Percentiles rank a stretch among this genome's conserved stretches.
These are phyloP conservation scores for Syzygium grande DNA, from an alignment of 345 rosid genomes.

Conservation along the genomic window DNA sequence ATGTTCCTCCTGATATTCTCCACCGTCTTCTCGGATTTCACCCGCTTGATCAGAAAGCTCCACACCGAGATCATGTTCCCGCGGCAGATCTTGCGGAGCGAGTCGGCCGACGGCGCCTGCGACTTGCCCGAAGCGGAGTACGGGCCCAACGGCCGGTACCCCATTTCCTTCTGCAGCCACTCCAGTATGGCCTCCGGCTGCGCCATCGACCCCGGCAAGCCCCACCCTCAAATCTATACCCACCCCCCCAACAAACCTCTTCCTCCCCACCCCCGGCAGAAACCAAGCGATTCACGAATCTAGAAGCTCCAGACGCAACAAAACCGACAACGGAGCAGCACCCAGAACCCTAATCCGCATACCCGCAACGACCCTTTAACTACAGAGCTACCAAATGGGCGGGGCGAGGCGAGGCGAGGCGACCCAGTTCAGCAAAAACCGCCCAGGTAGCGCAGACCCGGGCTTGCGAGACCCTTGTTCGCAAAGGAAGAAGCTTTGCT, in stretches of 20 bases:
- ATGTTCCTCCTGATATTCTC: conserved; percentile 71
- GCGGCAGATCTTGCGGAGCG: conserved; percentile 65
- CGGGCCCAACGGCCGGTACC: conserved; percentile 67
- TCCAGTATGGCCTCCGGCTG: conserved; percentile 71
- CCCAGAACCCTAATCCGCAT: background rate
- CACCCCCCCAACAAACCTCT: background rate
- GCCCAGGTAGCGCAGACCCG: background rate
- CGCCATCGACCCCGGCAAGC: conserved; percentile 29
- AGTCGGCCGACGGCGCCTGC: conserved; percentile 56
- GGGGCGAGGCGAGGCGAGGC: too few relatives aligned
- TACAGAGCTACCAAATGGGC: too few relatives aligned
- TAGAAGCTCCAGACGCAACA: background rate
- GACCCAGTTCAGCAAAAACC: background rate
- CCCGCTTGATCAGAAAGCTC: conserved; percentile 56
- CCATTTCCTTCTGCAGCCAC: conserved; percentile 91
- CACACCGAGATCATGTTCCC: conserved; percentile 86
- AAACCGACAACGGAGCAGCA: background rate
- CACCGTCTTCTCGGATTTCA: conserved; percentile 82
- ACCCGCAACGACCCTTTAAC: background rate
- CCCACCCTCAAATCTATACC: background rate
- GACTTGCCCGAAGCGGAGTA: conserved; percentile 44
- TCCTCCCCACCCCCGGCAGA: background rate
- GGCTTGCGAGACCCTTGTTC: background rate
- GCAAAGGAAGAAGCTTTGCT: background rate
- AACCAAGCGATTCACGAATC: background rate